phyloP scores from a whole-genome alignment of 164 flowering plant species.

The Liquidambar formosana region DNA sequence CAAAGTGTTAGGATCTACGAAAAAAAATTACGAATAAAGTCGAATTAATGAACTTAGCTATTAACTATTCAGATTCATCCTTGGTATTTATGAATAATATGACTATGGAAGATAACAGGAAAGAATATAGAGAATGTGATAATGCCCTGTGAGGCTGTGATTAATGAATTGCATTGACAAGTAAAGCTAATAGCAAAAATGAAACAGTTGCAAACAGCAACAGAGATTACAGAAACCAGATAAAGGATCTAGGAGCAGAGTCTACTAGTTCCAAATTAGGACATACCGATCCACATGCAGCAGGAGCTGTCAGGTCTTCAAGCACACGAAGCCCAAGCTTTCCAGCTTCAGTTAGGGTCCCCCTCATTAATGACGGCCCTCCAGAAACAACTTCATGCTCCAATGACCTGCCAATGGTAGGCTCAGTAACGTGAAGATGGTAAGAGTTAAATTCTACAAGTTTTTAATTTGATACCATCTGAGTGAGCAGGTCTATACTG shows the following conservation, averaged over 20 bases:
- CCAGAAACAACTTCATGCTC: too few relatives aligned
- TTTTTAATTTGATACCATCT: neutral
- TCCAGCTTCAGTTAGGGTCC: too few relatives aligned
- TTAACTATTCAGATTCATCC: too few relatives aligned
- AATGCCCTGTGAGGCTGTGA: neutral
- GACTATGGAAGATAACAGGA: neutral
- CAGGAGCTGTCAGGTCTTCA: too few relatives aligned
- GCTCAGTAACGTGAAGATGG: slow-evolving; percentile 14
- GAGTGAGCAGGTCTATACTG: slow-evolving; percentile 1
- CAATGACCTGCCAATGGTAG: slow-evolving; percentile 52
- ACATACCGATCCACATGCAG: slow-evolving; percentile 99
- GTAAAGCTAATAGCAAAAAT: too few relatives aligned
- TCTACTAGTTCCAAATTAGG: slow-evolving; percentile 39
- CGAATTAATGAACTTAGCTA: slow-evolving; percentile 2
- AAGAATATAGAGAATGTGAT: too few relatives aligned
- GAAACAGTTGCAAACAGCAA: too few relatives aligned
- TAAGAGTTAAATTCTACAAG: neutral
- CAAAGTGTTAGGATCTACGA: too few relatives aligned
- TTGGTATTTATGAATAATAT: neutral
- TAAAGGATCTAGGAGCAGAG: neutral
- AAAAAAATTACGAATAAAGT: too few relatives aligned
- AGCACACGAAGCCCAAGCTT: too few relatives aligned
- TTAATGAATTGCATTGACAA: too few relatives aligned
- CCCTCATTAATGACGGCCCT: slow-evolving; percentile 51
- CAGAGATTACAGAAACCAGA: too few relatives aligned